Evolutionary conservation across 1,284 basidiomycete species (phyloP).

Genomic region (Apiotrichum domesticum): DNA sequence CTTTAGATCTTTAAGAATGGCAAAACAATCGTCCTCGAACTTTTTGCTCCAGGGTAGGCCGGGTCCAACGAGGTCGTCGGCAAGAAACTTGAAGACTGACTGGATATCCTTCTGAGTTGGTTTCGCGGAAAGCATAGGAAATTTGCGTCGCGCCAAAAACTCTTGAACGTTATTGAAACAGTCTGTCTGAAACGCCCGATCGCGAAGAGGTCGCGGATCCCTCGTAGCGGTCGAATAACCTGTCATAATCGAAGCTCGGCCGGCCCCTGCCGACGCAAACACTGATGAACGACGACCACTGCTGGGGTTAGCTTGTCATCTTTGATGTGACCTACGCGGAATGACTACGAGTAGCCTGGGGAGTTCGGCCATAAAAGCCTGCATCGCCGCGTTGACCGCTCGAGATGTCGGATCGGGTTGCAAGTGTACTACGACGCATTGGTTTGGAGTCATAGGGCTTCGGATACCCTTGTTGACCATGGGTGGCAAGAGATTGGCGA

Average conservation of each 20-base stretch:
- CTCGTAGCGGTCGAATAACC: constrained; percentile 53
- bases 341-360: constrained; percentile 52
- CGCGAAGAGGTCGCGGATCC: constrained; percentile 68
- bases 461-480: not conserved
- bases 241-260: constrained; percentile 41
- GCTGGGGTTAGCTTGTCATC: not conserved
- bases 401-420: not conserved
- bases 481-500: not conserved
- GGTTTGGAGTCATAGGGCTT: not conserved
- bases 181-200: constrained; percentile 61
- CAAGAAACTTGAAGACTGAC: constrained; percentile 67
- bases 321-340: not conserved
- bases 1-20: constrained; percentile 63
- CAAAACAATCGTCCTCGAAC: constrained; percentile 70
- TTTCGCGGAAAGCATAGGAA: constrained; percentile 56
- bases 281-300: constrained; percentile 61
- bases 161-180: constrained; percentile 67
- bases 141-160: constrained; percentile 60
- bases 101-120: constrained; percentile 78
- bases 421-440: not conserved
- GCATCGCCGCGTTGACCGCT: constrained; percentile 52
- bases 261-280: constrained; percentile 51
- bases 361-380: constrained; percentile 60
- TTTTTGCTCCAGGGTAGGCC: constrained; percentile 53
- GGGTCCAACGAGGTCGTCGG: constrained; percentile 62